Evolutionary conservation across 495 filamentous ascomycete species (phyloP), one percentile per base, ranked within the genome.

Genomic region (Penicillium parvum): DNA sequence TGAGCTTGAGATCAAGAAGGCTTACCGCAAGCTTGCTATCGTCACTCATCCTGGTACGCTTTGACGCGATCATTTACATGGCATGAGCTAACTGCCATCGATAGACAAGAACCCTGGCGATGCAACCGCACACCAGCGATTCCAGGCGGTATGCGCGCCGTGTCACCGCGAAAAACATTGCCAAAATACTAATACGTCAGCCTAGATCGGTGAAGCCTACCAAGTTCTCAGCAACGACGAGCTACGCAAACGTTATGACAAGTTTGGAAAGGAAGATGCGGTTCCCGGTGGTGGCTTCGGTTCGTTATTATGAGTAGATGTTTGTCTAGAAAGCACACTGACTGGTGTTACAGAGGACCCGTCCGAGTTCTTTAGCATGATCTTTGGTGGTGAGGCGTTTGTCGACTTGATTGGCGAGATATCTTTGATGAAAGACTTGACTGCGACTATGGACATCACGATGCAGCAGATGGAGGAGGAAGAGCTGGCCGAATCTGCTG

Each of bases 1-100:
- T 41, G 89, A 95, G 61, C 82, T 97, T 6, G 94, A 99, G 50
- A 96, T 99, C 69, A 99, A 99, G 74, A 97, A 97, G 68, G 92
- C 92, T n/a, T 99, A 99, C 65, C 78, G 92, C 46, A 97, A 90
- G 66, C 83, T 92, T 21, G 92, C 92, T 32, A 95, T 99, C 53
- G 73, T 76, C 43, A 81, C 83, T 44, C 82, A 85, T 53, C 82
- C 82, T n/a, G 78, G 78, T 82, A 65, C 21, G 63, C 4, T 21
- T 15, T 5, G 18, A 34, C 0, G 12, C 3, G 11, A 10, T 5
- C 14, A 10, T 20, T 7, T 20, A 15, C 4, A 5, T 12, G 2
- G 2, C 7, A 29, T 19, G 10, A 7, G 14, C 21, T 53, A 10
- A 45, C 37, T 16, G 19, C 32, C 5, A 23, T 10, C 23, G 11